phyloP scores from a whole-genome alignment of 148 eudicot species.

The Rhododendron molle region DNA sequence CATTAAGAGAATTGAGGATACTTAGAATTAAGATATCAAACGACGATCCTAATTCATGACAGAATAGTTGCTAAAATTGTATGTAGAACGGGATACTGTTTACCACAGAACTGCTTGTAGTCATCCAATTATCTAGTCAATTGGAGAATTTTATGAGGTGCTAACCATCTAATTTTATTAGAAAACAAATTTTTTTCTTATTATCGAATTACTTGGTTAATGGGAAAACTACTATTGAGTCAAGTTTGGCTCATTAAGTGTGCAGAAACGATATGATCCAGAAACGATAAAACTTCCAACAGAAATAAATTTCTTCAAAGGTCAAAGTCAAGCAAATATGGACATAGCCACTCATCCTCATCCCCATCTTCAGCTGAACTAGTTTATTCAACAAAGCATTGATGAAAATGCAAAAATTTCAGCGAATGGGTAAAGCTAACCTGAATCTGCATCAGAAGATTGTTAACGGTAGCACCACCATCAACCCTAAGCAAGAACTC shows the following conservation, averaged over 20 bases:
- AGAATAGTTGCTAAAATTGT: background rate
- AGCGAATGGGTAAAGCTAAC: slow-evolving; percentile 18
- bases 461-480: slow-evolving; percentile 93
- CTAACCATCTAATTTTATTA: background rate
- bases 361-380: background rate
- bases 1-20: background rate
- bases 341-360: background rate
- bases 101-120: background rate
- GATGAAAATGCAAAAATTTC: background rate
- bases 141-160: background rate
- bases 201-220: background rate
- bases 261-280: background rate
- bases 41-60: background rate
- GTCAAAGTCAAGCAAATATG: background rate
- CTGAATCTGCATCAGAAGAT: slow-evolving; percentile 93
- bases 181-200: background rate
- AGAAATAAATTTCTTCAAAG: background rate
- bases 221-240: background rate
- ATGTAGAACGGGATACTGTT: background rate
- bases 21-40: background rate
- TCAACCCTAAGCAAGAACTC: slow-evolving; percentile 93
- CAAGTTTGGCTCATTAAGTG: background rate
- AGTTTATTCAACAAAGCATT: background rate
- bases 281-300: background rate
- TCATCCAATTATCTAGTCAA: background rate